Evolutionary conservation across 2,329 filamentous ascomycete genomes (phyloP), one percentile per base, ranked within the genome.

Genomic region (Talaromyces albobiverticillius): DNA sequence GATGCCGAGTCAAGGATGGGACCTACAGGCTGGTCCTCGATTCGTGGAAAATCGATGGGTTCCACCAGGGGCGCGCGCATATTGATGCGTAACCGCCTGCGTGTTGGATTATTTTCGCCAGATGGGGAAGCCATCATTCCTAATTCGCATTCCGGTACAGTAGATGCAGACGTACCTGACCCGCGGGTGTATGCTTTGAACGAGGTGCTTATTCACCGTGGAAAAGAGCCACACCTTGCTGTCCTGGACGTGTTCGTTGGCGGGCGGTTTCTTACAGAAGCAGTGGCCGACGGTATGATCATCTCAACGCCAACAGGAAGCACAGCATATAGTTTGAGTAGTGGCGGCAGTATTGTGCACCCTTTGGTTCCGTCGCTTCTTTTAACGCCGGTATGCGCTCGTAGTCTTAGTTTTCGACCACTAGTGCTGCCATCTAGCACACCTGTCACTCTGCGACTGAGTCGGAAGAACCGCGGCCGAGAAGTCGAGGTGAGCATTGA

Each of bases 251-350:
- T 99, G 41, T 94, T 86, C 64, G 87, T 97, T 56, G 92, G 92
- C 63, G 88, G 89, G 31, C 85, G 90, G 52, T 95, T 94, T 64
- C 78, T 99, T 43, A 99, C 94, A 1, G 91, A 96, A 69, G 93
- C 90, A 1, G 92, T 95, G 11, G 93, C 92, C 1, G 94, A 99
- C 69, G 94, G 94, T 48, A 95, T 99, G 71, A 87, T 97, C 42
- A 85, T 97, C 55, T 91, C 88, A 59, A 96, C 93, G 0, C 94
- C 94, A 0, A 99, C 94, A 0, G 94, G 94, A 2, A 95, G 89
- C 38, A 99, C 94, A 0, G 94, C 94, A 0, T 99, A 99, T 76
- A 94, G 88, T 56, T 80, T 99, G n/a, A 94, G 88, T 60, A 89
- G 88, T 2, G 94, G 94, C 3, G 94, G 94, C 1, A 89, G 87